These are phyloP conservation scores for Coniochaeta prunicola DNA, from an alignment of 2,329 filamentous ascomycete species.

Conservation along the genomic window DNA sequence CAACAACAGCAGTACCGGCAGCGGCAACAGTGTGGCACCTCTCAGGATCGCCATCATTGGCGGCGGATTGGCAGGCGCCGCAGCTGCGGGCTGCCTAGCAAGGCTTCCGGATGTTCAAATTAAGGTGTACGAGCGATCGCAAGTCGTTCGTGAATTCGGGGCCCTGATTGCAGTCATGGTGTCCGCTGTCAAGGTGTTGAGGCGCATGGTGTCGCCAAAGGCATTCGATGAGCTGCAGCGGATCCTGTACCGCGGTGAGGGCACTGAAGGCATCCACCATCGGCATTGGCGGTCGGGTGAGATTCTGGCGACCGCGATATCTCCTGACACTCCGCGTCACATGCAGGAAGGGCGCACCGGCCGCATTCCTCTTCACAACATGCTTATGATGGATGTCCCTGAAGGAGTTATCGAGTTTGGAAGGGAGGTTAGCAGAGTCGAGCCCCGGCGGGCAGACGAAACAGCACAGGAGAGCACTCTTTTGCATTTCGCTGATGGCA, in stretches of 20 bases:
- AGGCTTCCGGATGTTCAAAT: conserved; percentile 6
- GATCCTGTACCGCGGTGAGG: conserved; percentile 5
- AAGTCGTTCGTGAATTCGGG: conserved; percentile 4
- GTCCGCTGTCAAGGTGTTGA: conserved; percentile 4
- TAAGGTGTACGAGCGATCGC: conserved; percentile 3
- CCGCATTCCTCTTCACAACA: conserved; percentile 3
- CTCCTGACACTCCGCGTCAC: conserved; percentile 6
- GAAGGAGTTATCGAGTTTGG: conserved; percentile 2
- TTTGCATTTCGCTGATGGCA: conserved; percentile 1
- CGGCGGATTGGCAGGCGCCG: no score
- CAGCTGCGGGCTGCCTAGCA: no score
- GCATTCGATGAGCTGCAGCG: neutral
- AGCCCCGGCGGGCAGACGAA: neutral
- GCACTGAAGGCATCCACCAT: conserved; percentile 4
- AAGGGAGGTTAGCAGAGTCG: conserved; percentile 1
- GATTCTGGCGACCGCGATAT: conserved; percentile 5
- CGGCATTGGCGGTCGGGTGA: conserved; percentile 6
- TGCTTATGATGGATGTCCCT: conserved; percentile 7
- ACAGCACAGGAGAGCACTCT: neutral
- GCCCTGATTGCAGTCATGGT: conserved; percentile 7
- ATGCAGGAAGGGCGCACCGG: conserved; percentile 6
- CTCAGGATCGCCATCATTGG: no score
- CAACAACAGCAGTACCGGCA: no score
- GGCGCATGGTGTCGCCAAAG: conserved; percentile 5
- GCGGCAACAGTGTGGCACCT: no score